phyloP scores from a whole-genome alignment of 768 basidiomycete species.

The Suillus weaverae region DNA sequence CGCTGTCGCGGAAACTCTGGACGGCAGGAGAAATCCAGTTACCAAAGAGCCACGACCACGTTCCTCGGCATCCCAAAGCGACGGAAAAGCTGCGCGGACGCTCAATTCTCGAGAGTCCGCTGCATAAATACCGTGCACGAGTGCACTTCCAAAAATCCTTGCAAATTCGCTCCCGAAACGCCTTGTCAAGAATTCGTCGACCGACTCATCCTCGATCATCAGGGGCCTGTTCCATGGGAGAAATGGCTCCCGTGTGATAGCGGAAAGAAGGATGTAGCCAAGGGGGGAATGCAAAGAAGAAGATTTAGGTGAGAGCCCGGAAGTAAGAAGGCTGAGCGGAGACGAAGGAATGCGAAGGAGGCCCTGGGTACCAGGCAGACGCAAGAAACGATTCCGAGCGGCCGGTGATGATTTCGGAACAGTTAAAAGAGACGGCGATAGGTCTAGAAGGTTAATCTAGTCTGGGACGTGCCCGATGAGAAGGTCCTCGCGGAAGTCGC shows the following conservation, averaged over 20 bases:
- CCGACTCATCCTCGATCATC: conserved; percentile 64
- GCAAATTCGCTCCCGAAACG: conserved; percentile 76
- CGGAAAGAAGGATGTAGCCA: conserved; percentile 48
- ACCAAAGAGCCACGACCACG: conserved; percentile 70
- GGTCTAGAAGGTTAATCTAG: conserved; percentile 75
- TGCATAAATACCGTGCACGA: conserved; percentile 93
- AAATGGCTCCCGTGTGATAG: conserved; percentile 61
- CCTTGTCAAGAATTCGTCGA: conserved; percentile 74
- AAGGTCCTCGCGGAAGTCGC: conserved; percentile 5
- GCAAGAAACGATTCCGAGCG: conserved; percentile 75
- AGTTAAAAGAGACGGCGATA: conserved; percentile 61
- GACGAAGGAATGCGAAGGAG: conserved; percentile 54
- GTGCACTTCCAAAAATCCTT: conserved; percentile 69
- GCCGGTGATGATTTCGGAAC: conserved; percentile 68
- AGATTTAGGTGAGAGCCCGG: conserved; percentile 27
- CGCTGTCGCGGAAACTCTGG: conserved; percentile 10
- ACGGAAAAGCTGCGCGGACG: conserved; percentile 74
- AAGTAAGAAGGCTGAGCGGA: conserved; percentile 35
- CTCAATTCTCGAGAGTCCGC: conserved; percentile 77
- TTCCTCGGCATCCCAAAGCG: conserved; percentile 69
- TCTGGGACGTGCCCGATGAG: conserved; percentile 18
- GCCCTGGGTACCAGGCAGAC: conserved; percentile 50
- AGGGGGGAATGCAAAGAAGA: conserved; percentile 40
- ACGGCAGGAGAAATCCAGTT: conserved; percentile 47
- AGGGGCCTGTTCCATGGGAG: conserved; percentile 41